Evolutionary conservation across 768 basidiomycete genomes (phyloP), one percentile per base, ranked within the genome.

Genomic region (Coprinopsis sp.): DNA sequence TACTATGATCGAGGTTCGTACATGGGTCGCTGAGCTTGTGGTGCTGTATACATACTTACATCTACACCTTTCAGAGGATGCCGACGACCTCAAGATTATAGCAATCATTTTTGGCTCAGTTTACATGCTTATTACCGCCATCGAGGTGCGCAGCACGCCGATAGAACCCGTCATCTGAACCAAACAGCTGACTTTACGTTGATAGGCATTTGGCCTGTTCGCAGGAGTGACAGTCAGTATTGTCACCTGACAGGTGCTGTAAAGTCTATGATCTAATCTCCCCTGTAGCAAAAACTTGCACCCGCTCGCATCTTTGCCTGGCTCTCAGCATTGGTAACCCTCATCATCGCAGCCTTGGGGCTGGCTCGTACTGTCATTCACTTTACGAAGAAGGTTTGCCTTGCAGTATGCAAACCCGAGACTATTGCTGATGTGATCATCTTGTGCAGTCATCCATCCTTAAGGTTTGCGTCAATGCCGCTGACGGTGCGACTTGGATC

Each of bases 341-440:
- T 83, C 37, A 56, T 82, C 2, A 64, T 82, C 19, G 53, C 74
- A 5, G 84, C 64, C 0, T 63, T 76, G 3, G 78, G 75, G 6
- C 51, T 89, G 31, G 55, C 82, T 51, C 72, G 78, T 23, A 65
- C 79, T 7, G 61, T 90, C 6, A 67, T 78, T 1, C 87, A 91
- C 56, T 89, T 87, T 53, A 69, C 68, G 0, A 72, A 73, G 67
- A 89, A 87, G 77, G 86, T 78, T 33, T 19, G 65, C 56, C n/a
- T n/a, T n/a, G n/a, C n/a, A n/a, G n/a, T n/a, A n/a, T n/a, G n/a
- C n/a, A n/a, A n/a, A n/a, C n/a, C n/a, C n/a, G n/a, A n/a, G n/a
- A n/a, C n/a, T n/a, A 4, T 31, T 14, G 24, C 24, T 16, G 33
- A 12, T 4, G 44, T 27, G 5, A 37, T 16, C 0, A 27, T 18